Evolutionary conservation across 768 basidiomycete species (phyloP).

Genomic region (Auricularia sp.): DNA sequence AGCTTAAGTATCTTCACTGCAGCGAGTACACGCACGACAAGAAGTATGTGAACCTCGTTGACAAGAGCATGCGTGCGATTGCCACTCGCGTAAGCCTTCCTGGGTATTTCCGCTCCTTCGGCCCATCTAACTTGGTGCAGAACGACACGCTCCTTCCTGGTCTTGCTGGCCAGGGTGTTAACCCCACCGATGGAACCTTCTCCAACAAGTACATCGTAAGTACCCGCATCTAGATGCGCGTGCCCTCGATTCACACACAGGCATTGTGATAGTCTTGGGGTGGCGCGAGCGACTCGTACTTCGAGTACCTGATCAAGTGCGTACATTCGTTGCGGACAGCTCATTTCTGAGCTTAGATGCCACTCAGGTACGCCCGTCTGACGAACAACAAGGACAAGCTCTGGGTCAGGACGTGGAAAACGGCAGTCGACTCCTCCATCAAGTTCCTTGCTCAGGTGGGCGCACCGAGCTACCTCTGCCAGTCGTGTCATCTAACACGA

Average conservation of each 20-base stretch:
- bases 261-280: slow-evolving; percentile 36
- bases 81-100: slow-evolving; percentile 25
- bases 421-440: slow-evolving; percentile 66
- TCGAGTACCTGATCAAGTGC: slow-evolving; percentile 48
- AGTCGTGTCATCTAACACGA: slow-evolving; percentile 25
- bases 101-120: not conserved
- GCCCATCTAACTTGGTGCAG: slow-evolving; percentile 12
- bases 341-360: too few species aligned
- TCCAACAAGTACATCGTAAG: slow-evolving; percentile 47
- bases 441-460: slow-evolving; percentile 26
- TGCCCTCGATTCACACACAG: not conserved
- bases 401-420: slow-evolving; percentile 57
- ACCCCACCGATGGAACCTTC: slow-evolving; percentile 41
- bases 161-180: slow-evolving; percentile 48
- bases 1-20: not conserved
- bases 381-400: slow-evolving; percentile 53
- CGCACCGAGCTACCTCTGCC: too few species aligned
- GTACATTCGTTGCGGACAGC: too few species aligned
- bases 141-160: slow-evolving; percentile 30
- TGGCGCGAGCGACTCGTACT: slow-evolving; percentile 62
- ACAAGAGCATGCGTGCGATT: slow-evolving; percentile 42
- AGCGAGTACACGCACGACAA: slow-evolving; percentile 43
- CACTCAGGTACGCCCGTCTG: slow-evolving; percentile 56
- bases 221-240: not conserved
- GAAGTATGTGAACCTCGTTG: slow-evolving; percentile 46